These are phyloP conservation scores for Petunia hybrid DNA, from an alignment of 305 asterid species.

Conservation along the genomic window DNA sequence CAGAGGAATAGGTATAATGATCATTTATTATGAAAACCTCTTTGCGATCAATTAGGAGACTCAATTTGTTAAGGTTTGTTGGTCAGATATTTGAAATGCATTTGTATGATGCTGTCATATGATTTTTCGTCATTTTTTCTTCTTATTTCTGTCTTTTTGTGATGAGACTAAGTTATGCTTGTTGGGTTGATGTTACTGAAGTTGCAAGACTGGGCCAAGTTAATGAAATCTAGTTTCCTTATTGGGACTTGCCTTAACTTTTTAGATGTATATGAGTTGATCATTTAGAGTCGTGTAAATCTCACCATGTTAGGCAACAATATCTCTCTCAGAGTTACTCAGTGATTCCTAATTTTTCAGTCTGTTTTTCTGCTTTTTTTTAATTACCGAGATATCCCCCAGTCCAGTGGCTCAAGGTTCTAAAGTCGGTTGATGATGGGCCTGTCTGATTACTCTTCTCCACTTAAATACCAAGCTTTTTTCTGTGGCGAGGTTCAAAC, in stretches of 20 bases:
- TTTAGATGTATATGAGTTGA: background rate
- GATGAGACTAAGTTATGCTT: background rate
- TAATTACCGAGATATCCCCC: no score
- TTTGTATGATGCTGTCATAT: background rate
- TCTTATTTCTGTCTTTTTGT: background rate
- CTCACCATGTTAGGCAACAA: background rate
- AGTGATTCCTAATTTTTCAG: background rate
- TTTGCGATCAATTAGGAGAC: background rate
- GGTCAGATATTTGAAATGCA: background rate
- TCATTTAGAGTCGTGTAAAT: conserved; percentile 2
- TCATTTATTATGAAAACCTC: background rate
- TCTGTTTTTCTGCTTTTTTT: background rate
- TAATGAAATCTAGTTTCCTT: background rate
- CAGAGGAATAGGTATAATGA: background rate
- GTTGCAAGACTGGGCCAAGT: background rate
- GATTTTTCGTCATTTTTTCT: background rate
- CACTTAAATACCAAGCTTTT: no score
- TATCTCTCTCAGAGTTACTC: background rate
- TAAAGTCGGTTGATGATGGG: no score
- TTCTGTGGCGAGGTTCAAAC: no score
- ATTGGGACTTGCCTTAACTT: background rate
- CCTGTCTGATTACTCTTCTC: no score
- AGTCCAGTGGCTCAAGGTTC: no score
- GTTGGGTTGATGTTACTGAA: background rate
- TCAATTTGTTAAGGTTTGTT: background rate